Base-by-base conservation (phyloP, 495 filamentous ascomycete species). In the Hypoxylon perforatum region DNA sequence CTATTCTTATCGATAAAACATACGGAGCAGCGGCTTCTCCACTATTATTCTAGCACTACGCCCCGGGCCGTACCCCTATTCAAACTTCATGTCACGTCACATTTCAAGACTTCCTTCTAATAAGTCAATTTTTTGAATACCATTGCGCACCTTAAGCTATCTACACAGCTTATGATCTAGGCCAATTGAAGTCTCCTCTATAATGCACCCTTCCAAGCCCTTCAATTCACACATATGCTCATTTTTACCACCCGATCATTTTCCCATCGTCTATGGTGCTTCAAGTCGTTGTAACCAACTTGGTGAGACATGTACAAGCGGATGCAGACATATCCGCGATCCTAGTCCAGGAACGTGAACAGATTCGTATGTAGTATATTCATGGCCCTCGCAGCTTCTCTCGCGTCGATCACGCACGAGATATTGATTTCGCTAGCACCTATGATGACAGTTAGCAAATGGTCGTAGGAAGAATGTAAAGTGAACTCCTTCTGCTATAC, bases 401-500 rank as follows among this genome's bases (percentile, higher is more conserved):
- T 84, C 69, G 92, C 92, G 70, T 95, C 92, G 69, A 99, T 96
- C 7, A 99, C 95, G 76, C 95, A 98, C 12, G 92, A 95, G 54
- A 99, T 99, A 76, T 97, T 97, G 79, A 99, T 99, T 82, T 99
- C 95, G 71, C 93, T 97, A 42, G 93, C 93, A 58, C 94, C 95
- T 96, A 78, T 36, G 36, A 18, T 14, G 7, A n/a, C 30, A 19
- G 57, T 78, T 69, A 77, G 67, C 18, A 62, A 70, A 22, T n/a
- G 3, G 3, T 19, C 18, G 19, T 9, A 33, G 4, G 19, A 1
- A 33, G 4, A 9, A 33, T 33, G 8, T 9, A 5, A 33, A 33
- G 8, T 58, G 18, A 21, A 11, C 21, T 19, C 12, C 22, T 28
- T 14, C 21, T 52, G 21, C 18, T 33, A 63, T 33, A 22, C 12